Evolutionary conservation across 202 grass and related monocot genomes (phyloP).

Genomic region (Zizania palustris): DNA sequence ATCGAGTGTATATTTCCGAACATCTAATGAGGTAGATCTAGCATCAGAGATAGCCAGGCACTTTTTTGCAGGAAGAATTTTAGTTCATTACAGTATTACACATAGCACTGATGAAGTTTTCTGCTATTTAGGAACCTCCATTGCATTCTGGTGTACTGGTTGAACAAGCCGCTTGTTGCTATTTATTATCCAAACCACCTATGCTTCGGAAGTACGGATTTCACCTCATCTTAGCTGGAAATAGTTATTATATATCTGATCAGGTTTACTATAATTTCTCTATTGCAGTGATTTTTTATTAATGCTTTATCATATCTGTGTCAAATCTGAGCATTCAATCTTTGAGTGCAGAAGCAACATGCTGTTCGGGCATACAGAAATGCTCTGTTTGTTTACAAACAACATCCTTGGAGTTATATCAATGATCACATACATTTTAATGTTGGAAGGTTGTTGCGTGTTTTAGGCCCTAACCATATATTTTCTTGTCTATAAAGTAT

Average conservation of each 20-base stretch:
- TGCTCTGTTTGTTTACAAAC: slow-evolving; percentile 90
- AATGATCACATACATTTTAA: slow-evolving; percentile 99
- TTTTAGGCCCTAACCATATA: slow-evolving; percentile 40
- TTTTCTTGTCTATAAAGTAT: slow-evolving; percentile 34
- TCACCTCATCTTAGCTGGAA: slow-evolving; percentile 97
- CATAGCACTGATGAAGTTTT: slow-evolving; percentile 46
- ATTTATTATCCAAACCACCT: slow-evolving; percentile 83
- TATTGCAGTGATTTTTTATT: slow-evolving; percentile 8
- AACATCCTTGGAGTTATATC: slow-evolving; percentile 96
- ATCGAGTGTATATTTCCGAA: slow-evolving; percentile 85
- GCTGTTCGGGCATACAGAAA: slow-evolving; percentile 90
- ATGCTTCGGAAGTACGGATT: slow-evolving; percentile 98
- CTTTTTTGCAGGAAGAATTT: slow-evolving; percentile 23
- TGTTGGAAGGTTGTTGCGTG: slow-evolving; percentile 74
- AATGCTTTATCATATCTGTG: slow-evolving; percentile 23
- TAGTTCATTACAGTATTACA: slow-evolving; percentile 6
- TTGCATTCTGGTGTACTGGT: slow-evolving; percentile 95
- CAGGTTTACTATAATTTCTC: slow-evolving; percentile 63
- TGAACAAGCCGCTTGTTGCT: slow-evolving; percentile 93
- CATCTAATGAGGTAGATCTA: slow-evolving; percentile 89
- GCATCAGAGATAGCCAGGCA: slow-evolving; percentile 9
- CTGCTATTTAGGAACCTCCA: slow-evolving; percentile 74
- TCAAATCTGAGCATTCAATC: slow-evolving; percentile 32
- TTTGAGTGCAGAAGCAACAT: slow-evolving; percentile 83
- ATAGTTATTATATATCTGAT: slow-evolving; percentile 85